phyloP scores from a whole-genome alignment of 805 yeast species.

The Osmozyma mogii region DNA sequence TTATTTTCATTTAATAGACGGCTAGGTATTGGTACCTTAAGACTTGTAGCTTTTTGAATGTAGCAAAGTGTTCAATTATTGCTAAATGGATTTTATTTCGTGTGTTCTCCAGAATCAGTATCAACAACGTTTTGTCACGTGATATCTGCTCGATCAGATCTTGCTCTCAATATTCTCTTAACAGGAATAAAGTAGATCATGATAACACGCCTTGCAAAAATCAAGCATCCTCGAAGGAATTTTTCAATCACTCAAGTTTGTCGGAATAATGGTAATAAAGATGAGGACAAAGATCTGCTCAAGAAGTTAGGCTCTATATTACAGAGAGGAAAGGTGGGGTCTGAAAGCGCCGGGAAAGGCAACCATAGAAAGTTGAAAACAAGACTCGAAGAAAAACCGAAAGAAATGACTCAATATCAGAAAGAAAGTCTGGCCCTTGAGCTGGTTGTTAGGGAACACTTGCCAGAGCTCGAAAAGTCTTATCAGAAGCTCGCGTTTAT shows the following conservation, averaged over 20 bases:
- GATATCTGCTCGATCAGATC: too few relatives aligned
- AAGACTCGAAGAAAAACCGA: not conserved
- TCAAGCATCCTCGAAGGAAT: not conserved
- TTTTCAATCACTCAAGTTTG: not conserved
- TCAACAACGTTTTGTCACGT: not conserved
- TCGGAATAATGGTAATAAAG: too few relatives aligned
- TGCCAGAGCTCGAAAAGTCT: conserved; percentile 12
- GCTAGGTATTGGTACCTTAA: conserved; percentile 3
- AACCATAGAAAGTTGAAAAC: not conserved
- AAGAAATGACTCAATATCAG: not conserved
- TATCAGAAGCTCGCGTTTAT: conserved; percentile 27
- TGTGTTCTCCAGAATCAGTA: too few relatives aligned
- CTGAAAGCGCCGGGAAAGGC: conserved; percentile 5
- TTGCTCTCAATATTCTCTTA: too few relatives aligned
- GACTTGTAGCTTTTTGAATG: too few relatives aligned
- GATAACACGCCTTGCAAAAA: too few relatives aligned
- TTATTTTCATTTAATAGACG: conserved; percentile 3
- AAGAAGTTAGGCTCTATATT: conserved; percentile 24
- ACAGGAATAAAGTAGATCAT: too few relatives aligned
- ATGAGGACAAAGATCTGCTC: conserved; percentile 17
- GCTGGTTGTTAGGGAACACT: conserved; percentile 1
- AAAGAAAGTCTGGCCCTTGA: conserved; percentile 1
- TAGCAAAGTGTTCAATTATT: too few relatives aligned
- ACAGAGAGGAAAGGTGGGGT: conserved; percentile 24
- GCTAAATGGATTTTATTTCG: too few relatives aligned